Base-by-base conservation (phyloP, 345 rosid genomes). In the Melaleuca quinquenervia region DNA sequence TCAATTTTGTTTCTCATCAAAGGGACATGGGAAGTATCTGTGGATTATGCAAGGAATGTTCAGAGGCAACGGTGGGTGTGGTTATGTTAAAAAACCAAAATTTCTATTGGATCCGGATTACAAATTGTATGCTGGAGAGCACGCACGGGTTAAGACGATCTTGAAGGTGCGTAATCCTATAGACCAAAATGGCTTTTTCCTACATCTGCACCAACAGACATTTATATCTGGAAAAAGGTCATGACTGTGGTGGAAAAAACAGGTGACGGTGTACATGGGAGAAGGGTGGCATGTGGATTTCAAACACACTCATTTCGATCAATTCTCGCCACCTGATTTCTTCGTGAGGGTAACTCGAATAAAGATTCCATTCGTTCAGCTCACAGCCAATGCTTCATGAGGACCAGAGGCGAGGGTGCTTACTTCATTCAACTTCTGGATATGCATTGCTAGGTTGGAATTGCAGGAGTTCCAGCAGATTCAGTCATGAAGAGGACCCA, bases 31-130 rank as follows among this genome's bases (percentile, higher is more conserved):
- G 85, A 94, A 90, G 89, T 88, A 90, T 85, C 91, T 96, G 24
- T 92, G 95, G 96, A 88, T 90, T 83, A 96, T 95, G 99, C 93
- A 95, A 87, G 98, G 98, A 70, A 91, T 95, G 98, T 96, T 95
- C 86, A 93, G 87, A 91, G 96, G 91, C 56, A 96, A 96, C 70
- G 98, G 98, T 11, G 92, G 92, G 54, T 94, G 99, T 80, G 99
- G 99, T 24, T 96, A 91, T 87, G 89, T 95, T 55, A 96, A 94
- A 88, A 95, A 96, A 82, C 98, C 98, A 15, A 89, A 91, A 36
- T 87, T 94, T 89, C 87, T 96, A 45, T 84, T 95, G 89, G 84
- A 86, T 5, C 60, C 52, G 3, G 85, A 85, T 45, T 92, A 90
- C 70, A 85, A 89, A 41, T 93, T 93, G 84, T 85, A 94, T 91